phyloP scores from a whole-genome alignment of 805 yeast genomes.

The Metschnikowia matae region DNA sequence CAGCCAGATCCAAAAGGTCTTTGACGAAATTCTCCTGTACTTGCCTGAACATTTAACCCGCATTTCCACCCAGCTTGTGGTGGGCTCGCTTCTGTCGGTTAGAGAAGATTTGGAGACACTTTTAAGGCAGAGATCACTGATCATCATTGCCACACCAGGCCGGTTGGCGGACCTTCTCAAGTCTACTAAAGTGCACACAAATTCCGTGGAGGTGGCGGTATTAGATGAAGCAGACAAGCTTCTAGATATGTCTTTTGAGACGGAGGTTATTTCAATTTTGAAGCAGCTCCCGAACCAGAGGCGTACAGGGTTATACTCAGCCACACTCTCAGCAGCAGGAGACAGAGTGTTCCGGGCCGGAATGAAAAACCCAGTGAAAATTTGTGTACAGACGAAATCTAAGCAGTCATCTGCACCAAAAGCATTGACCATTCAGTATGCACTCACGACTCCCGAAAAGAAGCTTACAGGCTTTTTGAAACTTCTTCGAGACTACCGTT shows the following conservation, averaged over 20 bases:
- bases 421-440: slow-evolving; percentile 58
- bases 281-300: slow-evolving; percentile 80
- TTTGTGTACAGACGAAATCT: slow-evolving; percentile 62
- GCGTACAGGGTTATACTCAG: slow-evolving; percentile 90
- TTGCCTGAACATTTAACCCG: slow-evolving; percentile 45
- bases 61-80: slow-evolving; percentile 56
- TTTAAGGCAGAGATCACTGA: slow-evolving; percentile 55
- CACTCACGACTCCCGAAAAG: slow-evolving; percentile 51
- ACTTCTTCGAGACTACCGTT: slow-evolving; percentile 50
- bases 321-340: slow-evolving; percentile 84
- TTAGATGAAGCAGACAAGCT: slow-evolving; percentile 93
- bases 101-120: slow-evolving; percentile 70
- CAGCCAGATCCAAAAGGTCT: slow-evolving; percentile 64
- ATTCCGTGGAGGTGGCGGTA: slow-evolving; percentile 66
- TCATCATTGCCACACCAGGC: slow-evolving; percentile 91
- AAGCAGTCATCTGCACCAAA: slow-evolving; percentile 49
- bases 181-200: slow-evolving; percentile 53
- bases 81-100: slow-evolving; percentile 59
- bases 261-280: slow-evolving; percentile 65
- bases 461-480: slow-evolving; percentile 60
- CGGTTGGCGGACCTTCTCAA: slow-evolving; percentile 71
- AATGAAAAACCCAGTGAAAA: slow-evolving; percentile 86
- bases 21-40: slow-evolving; percentile 53
- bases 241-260: slow-evolving; percentile 70
- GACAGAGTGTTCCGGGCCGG: slow-evolving; percentile 79